Conservation (phyloP, 2,329 filamentous ascomycete species). For the Calonectria pteridis region DNA sequence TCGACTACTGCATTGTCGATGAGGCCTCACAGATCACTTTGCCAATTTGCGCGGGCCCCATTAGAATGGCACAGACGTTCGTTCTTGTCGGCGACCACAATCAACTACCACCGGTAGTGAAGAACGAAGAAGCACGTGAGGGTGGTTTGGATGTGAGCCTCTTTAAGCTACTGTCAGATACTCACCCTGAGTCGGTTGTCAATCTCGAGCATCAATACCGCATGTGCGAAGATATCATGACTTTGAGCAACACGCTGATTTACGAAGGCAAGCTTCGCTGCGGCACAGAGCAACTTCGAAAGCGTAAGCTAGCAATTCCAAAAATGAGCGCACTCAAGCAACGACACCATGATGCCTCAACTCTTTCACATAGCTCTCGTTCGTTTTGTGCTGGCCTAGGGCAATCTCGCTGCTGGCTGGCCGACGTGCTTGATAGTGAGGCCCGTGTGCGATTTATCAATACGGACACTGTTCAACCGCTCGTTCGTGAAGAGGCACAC, state of each 20-base stretch:
- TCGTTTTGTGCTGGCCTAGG: constrained; percentile 68
- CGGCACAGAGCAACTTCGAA: constrained; percentile 81
- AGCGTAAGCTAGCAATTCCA: constrained; percentile 76
- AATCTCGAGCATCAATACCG: constrained; percentile 96
- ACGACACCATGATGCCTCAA: constrained; percentile 68
- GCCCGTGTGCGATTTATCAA: constrained; percentile 89
- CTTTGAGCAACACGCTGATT: constrained; percentile 90
- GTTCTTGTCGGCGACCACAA: constrained; percentile 97
- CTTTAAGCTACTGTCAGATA: constrained; percentile 93
- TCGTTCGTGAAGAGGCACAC: constrained; percentile 77
- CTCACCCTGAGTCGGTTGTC: constrained; percentile 87
- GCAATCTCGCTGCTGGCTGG: constrained; percentile 78
- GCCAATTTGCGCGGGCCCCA: constrained; percentile 92
- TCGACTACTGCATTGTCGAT: constrained; percentile 98
- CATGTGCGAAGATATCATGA: constrained; percentile 98
- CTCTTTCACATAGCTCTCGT: constrained; percentile 58
- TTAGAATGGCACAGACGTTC: constrained; percentile 92
- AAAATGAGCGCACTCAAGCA: constrained; percentile 71
- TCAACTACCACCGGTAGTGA: constrained; percentile 92
- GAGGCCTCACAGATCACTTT: constrained; percentile 98
- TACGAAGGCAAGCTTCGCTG: constrained; percentile 93
- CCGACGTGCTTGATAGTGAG: constrained; percentile 75
- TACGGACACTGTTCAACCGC: constrained; percentile 79
- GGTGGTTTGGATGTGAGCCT: constrained; percentile 93
- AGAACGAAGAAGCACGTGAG: constrained; percentile 87